Evolutionary conservation across 352 stramenopile genomes (phyloP), one percentile per base, ranked within the genome.

Genomic region (Pythium chondricola): DNA sequence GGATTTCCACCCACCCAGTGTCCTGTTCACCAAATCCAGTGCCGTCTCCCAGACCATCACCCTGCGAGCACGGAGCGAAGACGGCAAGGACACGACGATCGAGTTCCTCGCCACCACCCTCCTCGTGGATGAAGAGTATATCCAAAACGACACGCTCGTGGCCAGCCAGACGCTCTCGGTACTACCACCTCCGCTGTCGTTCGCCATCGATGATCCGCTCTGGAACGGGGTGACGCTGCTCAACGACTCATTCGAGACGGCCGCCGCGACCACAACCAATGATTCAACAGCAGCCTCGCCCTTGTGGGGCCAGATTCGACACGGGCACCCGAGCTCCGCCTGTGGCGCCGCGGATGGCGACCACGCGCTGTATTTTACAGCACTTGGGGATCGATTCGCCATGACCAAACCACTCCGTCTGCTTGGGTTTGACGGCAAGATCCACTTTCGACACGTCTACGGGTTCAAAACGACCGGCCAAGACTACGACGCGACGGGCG

Each of bases 361-460:
- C 14, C 63, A 60, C 20, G 65, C 77, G 3, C 47, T 89, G 7
- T 83, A 86, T 30, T 89, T 89, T 39, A 87, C 74, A 7, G 63
- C 75, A 0, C 46, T 85, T 0, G 74, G 71, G 0, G 64, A 84
- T 22, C 77, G 77, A 8, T 60, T 58, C 7, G 77, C 69, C 5
- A 48, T 65, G 22, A 89, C 74, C 5, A 49, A 66, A 1, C 55
- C 68, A 14, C 39, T 85, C 6, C 56, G 66, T 22, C 43, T 89
- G 26, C 37, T 58, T 20, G 77, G 77, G 1, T 83, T 87, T 27
- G 61, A 85, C 38, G 71, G 69, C 0, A 72, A 73, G 30, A 71
- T 89, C 49, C 62, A 83, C 38, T 89, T 89, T 36, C 61, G 68
- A 6, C 76, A 87, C 35, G 25, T 82, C 26, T 89, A 89, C 38